Evolutionary conservation across 257 asterid genomes (phyloP), one percentile per base, ranked within the genome.

Genomic region (Eucommia ulmoides): DNA sequence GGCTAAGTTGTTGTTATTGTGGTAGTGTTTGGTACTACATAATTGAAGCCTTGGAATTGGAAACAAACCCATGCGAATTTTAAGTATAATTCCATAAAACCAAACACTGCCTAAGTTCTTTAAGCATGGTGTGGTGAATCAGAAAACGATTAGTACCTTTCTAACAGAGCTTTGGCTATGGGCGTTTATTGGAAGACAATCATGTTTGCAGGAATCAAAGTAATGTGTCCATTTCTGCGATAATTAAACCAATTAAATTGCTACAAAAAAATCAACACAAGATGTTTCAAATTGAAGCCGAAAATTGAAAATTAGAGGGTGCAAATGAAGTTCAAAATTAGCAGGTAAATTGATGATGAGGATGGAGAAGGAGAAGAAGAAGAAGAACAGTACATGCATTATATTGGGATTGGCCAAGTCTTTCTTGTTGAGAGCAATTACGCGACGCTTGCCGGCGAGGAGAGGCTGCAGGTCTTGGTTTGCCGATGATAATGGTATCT

Each of bases 381-480:
- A n/a, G n/a, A n/a, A 33, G 53, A 35, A 8, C 21, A 54, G 62
- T 78, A 89, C 98, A 53, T 79, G 83, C 87, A 85, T 85, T 66
- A 89, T 72, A 59, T 85, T 85, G 73, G 88, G 82, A 59, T 85
- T 80, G 65, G 94, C 96, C 76, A 89, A 74, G 58, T 89, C 98
- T 62, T 82, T 89, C 92, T 85, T 85, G 73, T 89, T 89, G 63
- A 89, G 93, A 59, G 88, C 91, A 76, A 89, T 56, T 38, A 82
- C 58, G 51, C 94, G 76, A 62, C 78, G 80, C 64, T 85, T 85
- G 18, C 81, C 93, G 2, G 69, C 72, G 51, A 89, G 75, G 76
- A 80, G 33, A 18, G 82, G 76, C 76, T 89, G 94, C 85, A 89
- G 67, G 26, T 86, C 93, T 33, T 66, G 78, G 49, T 85, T 81